These are phyloP conservation scores for Malassezia japonica DNA, from an alignment of 1,284 basidiomycete genomes.

Conservation along the genomic window DNA sequence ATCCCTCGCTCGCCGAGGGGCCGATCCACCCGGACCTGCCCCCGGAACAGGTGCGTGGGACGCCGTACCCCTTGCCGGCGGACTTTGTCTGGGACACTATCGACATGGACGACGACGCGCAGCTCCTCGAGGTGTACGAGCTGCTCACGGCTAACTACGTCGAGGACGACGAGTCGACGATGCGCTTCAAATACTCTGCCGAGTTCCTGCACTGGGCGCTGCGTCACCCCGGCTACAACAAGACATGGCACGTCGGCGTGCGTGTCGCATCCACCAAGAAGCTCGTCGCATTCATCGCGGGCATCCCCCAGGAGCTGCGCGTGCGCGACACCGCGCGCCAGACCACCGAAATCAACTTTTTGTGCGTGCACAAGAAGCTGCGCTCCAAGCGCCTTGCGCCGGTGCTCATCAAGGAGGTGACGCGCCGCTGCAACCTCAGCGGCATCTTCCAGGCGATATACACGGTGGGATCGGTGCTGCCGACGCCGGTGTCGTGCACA, in stretches of 20 bases:
- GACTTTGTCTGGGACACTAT: constrained; percentile 87
- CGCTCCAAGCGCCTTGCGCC: constrained; percentile 90
- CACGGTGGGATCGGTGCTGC: constrained; percentile 55
- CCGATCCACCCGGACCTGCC: constrained; percentile 76
- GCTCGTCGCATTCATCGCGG: constrained; percentile 97
- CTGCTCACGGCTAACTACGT: constrained; percentile 89
- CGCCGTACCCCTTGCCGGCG: constrained; percentile 75
- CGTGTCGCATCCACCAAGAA: constrained; percentile 71
- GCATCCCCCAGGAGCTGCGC: constrained; percentile 58
- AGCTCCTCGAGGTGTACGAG: constrained; percentile 86
- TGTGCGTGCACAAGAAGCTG: constrained; percentile 95
- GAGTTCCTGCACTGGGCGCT: constrained; percentile 94
- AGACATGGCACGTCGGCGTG: constrained; percentile 93
- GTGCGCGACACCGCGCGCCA: constrained; percentile 35
- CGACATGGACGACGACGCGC: constrained; percentile 62
- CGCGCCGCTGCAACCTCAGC: constrained; percentile 76
- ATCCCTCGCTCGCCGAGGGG: constrained; percentile 56
- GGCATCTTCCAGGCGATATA: constrained; percentile 96
- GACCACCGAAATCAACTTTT: constrained; percentile 81
- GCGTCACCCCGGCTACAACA: constrained; percentile 80
- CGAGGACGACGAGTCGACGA: constrained; percentile 88
- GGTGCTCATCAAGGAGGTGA: constrained; percentile 96
- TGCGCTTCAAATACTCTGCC: constrained; percentile 89
- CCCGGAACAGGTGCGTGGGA: constrained; percentile 68
- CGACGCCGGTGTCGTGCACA: constrained; percentile 38